A percentile compares a stretch with the other conserved stretches of the same genome.
These are phyloP conservation scores for Eucalyptus polybractea DNA, from an alignment of 345 rosid genomes.

Conservation along the genomic window DNA sequence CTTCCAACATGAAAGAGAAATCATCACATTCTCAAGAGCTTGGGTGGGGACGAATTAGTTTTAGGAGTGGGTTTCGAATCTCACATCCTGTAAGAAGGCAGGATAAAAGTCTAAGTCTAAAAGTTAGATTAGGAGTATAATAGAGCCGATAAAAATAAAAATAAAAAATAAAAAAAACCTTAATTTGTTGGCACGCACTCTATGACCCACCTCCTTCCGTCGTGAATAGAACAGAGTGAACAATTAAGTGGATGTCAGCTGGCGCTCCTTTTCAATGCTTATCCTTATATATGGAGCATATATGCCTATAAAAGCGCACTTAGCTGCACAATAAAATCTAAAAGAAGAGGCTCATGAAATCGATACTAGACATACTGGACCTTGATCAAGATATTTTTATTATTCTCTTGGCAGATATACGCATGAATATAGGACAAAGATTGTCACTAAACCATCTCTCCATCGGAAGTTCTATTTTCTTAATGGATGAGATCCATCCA, in stretches of 20 bases:
- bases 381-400: too few species aligned
- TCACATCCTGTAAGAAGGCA: too few species aligned
- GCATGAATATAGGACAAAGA: neutral
- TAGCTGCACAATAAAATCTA: neutral
- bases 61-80: too few species aligned
- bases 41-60: too few species aligned
- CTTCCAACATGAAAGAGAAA: too few species aligned
- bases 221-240: neutral
- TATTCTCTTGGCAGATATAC: too few species aligned
- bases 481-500: neutral
- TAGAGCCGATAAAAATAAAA: too few species aligned
- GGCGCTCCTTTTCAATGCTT: neutral
- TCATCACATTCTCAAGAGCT: too few species aligned
- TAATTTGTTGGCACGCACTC: neutral
- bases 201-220: neutral
- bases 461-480: neutral
- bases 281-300: neutral
- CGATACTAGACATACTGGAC: neutral
- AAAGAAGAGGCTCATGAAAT: neutral
- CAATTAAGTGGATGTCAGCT: neutral
- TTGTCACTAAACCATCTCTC: neutral
- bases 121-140: too few species aligned
- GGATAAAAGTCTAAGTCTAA: too few species aligned
- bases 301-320: neutral
- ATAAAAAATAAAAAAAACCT: too few species aligned